These are phyloP conservation scores for Pythium rhizo-oryzae DNA, from an alignment of 352 stramenopile species.

Conservation along the genomic window DNA sequence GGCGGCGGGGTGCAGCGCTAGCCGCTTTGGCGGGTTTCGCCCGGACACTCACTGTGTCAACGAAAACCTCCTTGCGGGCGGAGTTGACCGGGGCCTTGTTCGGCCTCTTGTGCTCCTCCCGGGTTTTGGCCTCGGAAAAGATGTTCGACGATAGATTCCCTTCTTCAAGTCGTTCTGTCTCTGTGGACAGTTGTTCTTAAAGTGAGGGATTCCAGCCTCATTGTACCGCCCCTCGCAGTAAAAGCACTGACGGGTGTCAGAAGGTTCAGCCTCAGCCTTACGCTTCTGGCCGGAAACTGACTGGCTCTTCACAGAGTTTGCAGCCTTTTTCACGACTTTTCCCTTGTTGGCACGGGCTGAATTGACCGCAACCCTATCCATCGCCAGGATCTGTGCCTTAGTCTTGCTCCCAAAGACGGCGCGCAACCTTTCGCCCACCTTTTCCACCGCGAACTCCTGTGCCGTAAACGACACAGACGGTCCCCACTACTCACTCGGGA, in stretches of 20 bases:
- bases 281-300: not conserved
- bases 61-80: not conserved
- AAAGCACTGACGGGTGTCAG: no score
- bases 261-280: no score
- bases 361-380: not conserved
- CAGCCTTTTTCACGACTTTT: not conserved
- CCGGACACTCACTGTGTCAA: not conserved
- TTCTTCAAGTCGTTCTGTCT: not conserved
- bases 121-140: not conserved
- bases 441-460: not conserved
- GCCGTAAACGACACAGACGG: not conserved
- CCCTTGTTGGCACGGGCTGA: not conserved
- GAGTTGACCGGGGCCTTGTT: conserved; percentile 3
- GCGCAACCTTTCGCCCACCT: conserved; percentile 1
- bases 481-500: conserved; percentile 4
- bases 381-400: conserved; percentile 1
- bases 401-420: conserved; percentile 1
- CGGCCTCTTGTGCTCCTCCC: not conserved
- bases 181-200: not conserved
- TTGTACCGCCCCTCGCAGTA: no score
- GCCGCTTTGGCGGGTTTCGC: not conserved
- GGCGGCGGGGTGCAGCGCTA: not conserved
- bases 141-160: not conserved
- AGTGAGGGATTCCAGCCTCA: no score
- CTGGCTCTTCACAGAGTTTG: not conserved